Conservation (phyloP, 257 asterid species). For the Solanum peruvianum region DNA sequence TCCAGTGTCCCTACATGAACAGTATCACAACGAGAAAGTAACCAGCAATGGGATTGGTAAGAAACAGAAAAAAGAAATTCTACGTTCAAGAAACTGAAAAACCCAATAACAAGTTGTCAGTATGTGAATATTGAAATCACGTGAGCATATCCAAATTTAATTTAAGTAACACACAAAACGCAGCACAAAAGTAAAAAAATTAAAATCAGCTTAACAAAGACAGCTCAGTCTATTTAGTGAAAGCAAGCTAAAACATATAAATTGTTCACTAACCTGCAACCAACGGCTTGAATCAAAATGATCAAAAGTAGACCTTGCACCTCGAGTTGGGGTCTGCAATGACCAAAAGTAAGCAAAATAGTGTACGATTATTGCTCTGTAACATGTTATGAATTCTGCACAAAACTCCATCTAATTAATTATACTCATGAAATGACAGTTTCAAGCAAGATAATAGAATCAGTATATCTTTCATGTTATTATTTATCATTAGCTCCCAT, state of each 20-base stretch:
- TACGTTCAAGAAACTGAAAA: not conserved
- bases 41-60: not conserved
- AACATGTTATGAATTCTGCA: not conserved
- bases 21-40: not conserved
- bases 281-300: slow-evolving; percentile 84
- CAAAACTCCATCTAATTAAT: not conserved
- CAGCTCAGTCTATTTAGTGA: not conserved
- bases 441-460: not conserved
- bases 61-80: not conserved
- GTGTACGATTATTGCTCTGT: not conserved
- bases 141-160: not conserved
- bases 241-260: not conserved
- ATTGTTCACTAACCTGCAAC: slow-evolving; percentile 55
- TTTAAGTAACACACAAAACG: not conserved
- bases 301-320: slow-evolving; percentile 83
- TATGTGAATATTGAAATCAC: not conserved
- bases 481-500: not conserved
- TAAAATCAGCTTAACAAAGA: not conserved
- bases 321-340: slow-evolving; percentile 70
- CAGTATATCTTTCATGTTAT: not conserved
- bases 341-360: not conserved
- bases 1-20: not conserved
- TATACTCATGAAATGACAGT: not conserved
- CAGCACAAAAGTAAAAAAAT: not conserved
- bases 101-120: not conserved